Percentiles rank a stretch among this genome's conserved stretches.
Conservation (phyloP, 306 rosid genomes). For the Amphicarpaea edgeworthii region DNA sequence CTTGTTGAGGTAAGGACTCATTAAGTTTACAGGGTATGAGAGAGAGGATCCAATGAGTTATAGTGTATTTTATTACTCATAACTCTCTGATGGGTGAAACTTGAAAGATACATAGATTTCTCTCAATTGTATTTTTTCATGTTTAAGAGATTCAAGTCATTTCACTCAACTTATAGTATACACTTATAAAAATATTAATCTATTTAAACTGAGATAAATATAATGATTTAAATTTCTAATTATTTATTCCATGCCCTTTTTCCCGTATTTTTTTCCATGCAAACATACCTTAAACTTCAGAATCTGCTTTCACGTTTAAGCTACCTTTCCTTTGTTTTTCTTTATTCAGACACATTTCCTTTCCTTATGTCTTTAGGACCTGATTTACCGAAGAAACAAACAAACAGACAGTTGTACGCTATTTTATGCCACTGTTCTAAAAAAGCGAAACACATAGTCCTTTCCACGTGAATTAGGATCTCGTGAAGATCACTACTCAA, state of each 20-base stretch:
- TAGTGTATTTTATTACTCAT: too few species aligned
- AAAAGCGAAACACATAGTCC: not conserved
- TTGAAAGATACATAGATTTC: not conserved
- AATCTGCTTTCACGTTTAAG: not conserved
- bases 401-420: not conserved
- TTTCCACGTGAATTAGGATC: conserved; percentile 28
- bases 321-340: not conserved
- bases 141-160: not conserved
- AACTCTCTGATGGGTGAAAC: not conserved
- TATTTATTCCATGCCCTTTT: too few species aligned
- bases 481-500: not conserved
- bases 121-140: not conserved
- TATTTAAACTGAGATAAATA: not conserved
- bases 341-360: not conserved
- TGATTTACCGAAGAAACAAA: not conserved
- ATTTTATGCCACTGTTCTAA: not conserved
- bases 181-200: not conserved
- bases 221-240: not conserved
- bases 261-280: not conserved
- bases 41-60: too few species aligned
- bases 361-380: not conserved
- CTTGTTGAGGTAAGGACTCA: too few species aligned
- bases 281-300: not conserved
- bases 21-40: too few species aligned
- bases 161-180: not conserved